Evolutionary conservation across 257 asterid genomes (phyloP).

Genomic region (Solanum paucissectum): DNA sequence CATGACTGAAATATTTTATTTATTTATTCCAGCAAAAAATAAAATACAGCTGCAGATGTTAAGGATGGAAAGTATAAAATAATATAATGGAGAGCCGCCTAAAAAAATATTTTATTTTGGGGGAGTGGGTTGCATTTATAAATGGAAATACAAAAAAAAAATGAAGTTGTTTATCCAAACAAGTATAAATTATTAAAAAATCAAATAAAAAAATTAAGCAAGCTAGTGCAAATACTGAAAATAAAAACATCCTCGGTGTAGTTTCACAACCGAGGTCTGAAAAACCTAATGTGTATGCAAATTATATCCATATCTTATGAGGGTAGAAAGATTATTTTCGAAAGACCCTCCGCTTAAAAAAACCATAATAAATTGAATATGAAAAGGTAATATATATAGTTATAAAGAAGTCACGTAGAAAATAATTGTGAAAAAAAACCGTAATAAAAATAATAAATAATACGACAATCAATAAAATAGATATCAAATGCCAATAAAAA

Average conservation of each 20-base stretch:
- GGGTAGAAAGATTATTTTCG: rapidly evolving
- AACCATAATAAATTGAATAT: not conserved
- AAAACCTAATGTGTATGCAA: rapidly evolving
- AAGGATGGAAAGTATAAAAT: not conserved
- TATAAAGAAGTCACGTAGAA: not conserved
- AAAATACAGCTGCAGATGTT: not conserved
- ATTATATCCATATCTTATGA: not conserved
- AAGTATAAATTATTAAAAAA: not conserved
- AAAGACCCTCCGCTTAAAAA: rapidly evolving
- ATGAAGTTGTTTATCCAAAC: not conserved
- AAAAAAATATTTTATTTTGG: not conserved
- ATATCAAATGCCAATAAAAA: not conserved
- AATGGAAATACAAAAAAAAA: not conserved
- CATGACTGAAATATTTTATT: not conserved
- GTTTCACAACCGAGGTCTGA: rapidly evolving
- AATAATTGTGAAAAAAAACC: not conserved
- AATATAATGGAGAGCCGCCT: not conserved
- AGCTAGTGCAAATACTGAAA: not conserved
- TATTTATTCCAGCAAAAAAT: not conserved
- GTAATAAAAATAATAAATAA: not conserved
- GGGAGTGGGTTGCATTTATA: not conserved
- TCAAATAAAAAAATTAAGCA: not conserved
- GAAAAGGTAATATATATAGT: not conserved
- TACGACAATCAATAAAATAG: not conserved
- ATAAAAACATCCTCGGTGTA: not conserved